Percentiles rank a stretch among this genome's conserved stretches.
Conservation (phyloP, 1,284 basidiomycete species). For the Ceratobasidium papillatum region DNA sequence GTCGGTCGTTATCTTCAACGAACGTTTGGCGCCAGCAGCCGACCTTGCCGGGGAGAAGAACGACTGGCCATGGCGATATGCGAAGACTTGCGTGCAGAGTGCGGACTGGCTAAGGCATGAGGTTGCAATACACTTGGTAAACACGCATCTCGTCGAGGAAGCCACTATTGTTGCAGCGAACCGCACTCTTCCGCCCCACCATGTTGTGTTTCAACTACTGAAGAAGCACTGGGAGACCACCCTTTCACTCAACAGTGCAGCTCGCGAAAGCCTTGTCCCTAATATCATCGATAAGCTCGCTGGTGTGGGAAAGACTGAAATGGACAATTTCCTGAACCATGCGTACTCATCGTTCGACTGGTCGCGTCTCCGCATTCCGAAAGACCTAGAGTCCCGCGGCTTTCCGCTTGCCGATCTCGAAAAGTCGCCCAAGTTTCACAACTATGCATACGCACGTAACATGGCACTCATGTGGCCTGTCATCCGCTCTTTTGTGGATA, state of each 20-base stretch:
- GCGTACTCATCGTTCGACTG: slow-evolving; percentile 39
- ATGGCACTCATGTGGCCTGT: slow-evolving; percentile 39
- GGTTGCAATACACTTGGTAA: slow-evolving; percentile 29
- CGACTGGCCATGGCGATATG: slow-evolving; percentile 42
- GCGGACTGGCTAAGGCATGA: slow-evolving; percentile 40
- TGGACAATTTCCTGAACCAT: slow-evolving; percentile 19
- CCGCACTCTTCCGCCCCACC: slow-evolving; percentile 24
- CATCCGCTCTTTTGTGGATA: slow-evolving; percentile 35
- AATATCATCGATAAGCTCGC: slow-evolving; percentile 23
- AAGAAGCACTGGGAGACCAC: slow-evolving; percentile 40
- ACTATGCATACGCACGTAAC: slow-evolving; percentile 40
- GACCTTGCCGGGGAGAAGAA: not conserved
- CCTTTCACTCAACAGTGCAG: slow-evolving; percentile 32
- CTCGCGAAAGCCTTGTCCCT: slow-evolving; percentile 23
- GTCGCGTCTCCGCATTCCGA: slow-evolving; percentile 26
- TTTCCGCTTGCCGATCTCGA: slow-evolving; percentile 32
- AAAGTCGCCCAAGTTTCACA: slow-evolving; percentile 37
- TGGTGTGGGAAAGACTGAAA: not conserved
- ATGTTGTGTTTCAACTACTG: slow-evolving; percentile 30
- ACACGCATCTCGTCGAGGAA: slow-evolving; percentile 37
- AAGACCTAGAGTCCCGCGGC: slow-evolving; percentile 25
- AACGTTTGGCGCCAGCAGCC: slow-evolving; percentile 2
- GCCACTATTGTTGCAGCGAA: slow-evolving; percentile 38
- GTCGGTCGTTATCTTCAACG: slow-evolving; percentile 39
- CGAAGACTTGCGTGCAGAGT: slow-evolving; percentile 32